Evolutionary conservation across 2,329 filamentous ascomycete genomes (phyloP).

Genomic region (Microcyclospora tardicrescens): DNA sequence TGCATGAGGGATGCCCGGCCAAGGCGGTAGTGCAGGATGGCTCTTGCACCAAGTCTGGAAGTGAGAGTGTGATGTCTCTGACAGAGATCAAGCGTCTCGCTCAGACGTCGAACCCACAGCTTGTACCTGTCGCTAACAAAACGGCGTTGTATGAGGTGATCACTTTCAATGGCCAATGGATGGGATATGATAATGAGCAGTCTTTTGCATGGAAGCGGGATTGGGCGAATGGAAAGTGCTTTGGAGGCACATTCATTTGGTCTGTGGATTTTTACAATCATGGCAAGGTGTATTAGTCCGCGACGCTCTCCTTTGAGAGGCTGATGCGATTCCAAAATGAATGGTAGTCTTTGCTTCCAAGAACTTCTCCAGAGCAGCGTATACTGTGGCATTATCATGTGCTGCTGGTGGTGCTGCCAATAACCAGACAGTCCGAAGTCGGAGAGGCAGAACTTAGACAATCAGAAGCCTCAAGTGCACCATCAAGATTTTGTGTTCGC

Average conservation of each 20-base stretch:
- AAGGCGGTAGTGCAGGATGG: background rate
- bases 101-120: slow-evolving; percentile 3
- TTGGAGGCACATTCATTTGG: slow-evolving; percentile 19
- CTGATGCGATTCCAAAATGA: too few relatives aligned
- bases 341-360: too few relatives aligned
- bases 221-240: slow-evolving; percentile 20
- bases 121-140: slow-evolving; percentile 7
- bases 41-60: slow-evolving; percentile 9
- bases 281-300: too few relatives aligned
- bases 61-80: slow-evolving; percentile 18
- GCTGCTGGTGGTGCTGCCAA: too few relatives aligned
- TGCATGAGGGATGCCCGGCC: too few relatives aligned
- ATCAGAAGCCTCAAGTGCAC: too few relatives aligned
- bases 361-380: too few relatives aligned
- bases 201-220: slow-evolving; percentile 25
- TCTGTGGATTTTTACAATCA: background rate
- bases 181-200: slow-evolving; percentile 27
- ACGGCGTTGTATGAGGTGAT: slow-evolving; percentile 24
- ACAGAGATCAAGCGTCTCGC: slow-evolving; percentile 26
- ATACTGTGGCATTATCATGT: too few relatives aligned
- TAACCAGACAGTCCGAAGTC: too few relatives aligned
- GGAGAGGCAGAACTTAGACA: too few relatives aligned
- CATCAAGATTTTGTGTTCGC: too few relatives aligned
- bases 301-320: too few relatives aligned
- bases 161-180: slow-evolving; percentile 25